Evolutionary conservation across 441 rosid genomes (phyloP).

Genomic region (Capsella rubella): DNA sequence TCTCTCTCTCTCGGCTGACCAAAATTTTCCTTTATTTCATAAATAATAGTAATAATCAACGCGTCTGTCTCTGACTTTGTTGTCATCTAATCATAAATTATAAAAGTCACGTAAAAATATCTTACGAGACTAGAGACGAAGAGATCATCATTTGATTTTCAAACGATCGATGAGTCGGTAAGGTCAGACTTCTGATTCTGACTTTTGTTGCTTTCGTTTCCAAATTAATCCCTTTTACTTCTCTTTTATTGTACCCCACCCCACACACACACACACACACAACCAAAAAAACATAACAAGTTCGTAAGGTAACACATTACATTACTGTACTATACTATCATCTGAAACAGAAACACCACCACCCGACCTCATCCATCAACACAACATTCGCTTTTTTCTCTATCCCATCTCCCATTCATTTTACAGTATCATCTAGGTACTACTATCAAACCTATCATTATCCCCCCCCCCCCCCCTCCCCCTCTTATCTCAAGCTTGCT

Average conservation of each 20-base stretch:
- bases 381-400: neutral
- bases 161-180: conserved; percentile 3
- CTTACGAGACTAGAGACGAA: neutral
- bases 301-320: too few relatives aligned
- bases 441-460: too few relatives aligned
- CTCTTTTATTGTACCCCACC: neutral
- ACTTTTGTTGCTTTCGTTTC: conserved; percentile 4
- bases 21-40: neutral
- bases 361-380: conserved; percentile 21
- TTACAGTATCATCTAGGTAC: too few relatives aligned
- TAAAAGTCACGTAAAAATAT: neutral
- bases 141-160: neutral
- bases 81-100: too few relatives aligned
- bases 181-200: conserved; percentile 6
- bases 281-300: too few relatives aligned
- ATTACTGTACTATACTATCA: neutral
- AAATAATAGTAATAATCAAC: neutral
- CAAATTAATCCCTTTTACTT: conserved; percentile 4
- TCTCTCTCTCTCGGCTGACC: neutral
- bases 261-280: too few relatives aligned
- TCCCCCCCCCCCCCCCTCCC: neutral
- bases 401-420: too few relatives aligned
- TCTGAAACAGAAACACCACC: conserved; percentile 29
- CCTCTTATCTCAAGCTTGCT: conserved; percentile 4
- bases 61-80: neutral